Base-by-base conservation (phyloP, 2,329 filamentous ascomycete genomes). In the Sarocladium strictum region DNA sequence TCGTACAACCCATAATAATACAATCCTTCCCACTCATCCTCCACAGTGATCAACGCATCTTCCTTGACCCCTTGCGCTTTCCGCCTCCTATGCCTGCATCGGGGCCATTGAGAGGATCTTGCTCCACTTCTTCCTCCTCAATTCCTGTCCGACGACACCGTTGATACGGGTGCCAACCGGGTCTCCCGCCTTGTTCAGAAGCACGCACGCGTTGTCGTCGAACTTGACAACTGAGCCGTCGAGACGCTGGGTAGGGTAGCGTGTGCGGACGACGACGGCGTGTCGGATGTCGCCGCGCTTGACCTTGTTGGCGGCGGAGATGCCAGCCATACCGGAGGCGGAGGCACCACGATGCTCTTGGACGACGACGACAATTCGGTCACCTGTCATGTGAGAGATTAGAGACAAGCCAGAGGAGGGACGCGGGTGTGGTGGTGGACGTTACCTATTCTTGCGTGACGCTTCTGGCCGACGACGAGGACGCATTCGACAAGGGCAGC, bases 21-120 rank as follows among this genome's bases (percentile, higher is more conserved):
- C 50, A 53, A 17, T 40, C 21, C 33, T 21, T 14, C 15, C 35
- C 23, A 15, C 33, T 12, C 29, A 12, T 12, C 29, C 29, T 32
- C 29, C 12, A 12, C 29, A n/a, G n/a, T 32, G 6, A 32, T 32
- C 23, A 23, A 45, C 23, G 24, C 40, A 21, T 23, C 7, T 3
- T 26, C 27, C 40, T 11, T 14, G 9, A 52, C 51, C 33, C 32
- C 33, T 40, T 29, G 6, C 12, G 6, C 35, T 32, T 19, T 41
- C 54, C 17, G 23, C 12, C 35, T 11, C 54, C 63, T 73, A 83
- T 35, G 75, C 80, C 63, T 83, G 78, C 73, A 80, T 79, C 21
- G 94, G 93, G 54, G 94, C 94, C 80, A 99, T 83, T 63, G 90
- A 96, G 68, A 99, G 73, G 65, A 99, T 97, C 83, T 97, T 99